phyloP scores from a whole-genome alignment of 345 rosid species.

The Turritis glabra region DNA sequence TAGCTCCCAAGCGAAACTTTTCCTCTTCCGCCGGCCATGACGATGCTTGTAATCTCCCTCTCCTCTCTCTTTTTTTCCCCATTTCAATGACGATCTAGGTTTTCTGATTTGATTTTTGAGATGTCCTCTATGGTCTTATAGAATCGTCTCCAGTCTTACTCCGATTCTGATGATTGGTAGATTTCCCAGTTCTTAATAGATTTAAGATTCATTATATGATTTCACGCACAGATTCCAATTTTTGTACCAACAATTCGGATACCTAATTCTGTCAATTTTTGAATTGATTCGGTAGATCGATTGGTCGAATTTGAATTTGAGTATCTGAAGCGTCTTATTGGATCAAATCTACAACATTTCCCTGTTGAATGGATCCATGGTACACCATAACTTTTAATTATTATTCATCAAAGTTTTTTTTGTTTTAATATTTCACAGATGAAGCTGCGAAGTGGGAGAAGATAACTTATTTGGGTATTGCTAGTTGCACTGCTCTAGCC shows the following conservation, averaged over 20 bases:
- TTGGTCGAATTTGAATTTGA: background rate
- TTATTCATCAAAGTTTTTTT: background rate
- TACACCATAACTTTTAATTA: background rate
- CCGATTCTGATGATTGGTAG: background rate
- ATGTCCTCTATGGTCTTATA: background rate
- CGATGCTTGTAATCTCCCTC: conserved; percentile 57
- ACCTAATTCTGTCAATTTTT: background rate
- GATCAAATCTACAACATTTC: background rate
- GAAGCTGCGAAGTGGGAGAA: conserved; percentile 95
- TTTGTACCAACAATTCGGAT: background rate
- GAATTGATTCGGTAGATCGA: background rate
- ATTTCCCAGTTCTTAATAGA: background rate
- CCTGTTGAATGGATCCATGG: background rate
- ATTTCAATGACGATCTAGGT: conserved; percentile 17
- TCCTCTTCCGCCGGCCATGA: conserved; percentile 76
- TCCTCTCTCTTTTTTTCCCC: background rate
- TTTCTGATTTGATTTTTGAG: background rate
- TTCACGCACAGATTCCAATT: background rate
- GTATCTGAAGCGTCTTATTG: background rate
- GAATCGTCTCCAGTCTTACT: background rate
- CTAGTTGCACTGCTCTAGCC: conserved; percentile 61
- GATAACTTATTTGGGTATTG: conserved; percentile 75
- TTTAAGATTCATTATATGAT: conserved; percentile 18
- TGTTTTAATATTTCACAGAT: conserved; percentile 37
- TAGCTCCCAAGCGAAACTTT: conserved; percentile 61